Percentiles rank a stretch among this genome's conserved stretches.
Evolutionary conservation across 2,329 filamentous ascomycete species (phyloP).

Genomic region (Cadophora gregata): DNA sequence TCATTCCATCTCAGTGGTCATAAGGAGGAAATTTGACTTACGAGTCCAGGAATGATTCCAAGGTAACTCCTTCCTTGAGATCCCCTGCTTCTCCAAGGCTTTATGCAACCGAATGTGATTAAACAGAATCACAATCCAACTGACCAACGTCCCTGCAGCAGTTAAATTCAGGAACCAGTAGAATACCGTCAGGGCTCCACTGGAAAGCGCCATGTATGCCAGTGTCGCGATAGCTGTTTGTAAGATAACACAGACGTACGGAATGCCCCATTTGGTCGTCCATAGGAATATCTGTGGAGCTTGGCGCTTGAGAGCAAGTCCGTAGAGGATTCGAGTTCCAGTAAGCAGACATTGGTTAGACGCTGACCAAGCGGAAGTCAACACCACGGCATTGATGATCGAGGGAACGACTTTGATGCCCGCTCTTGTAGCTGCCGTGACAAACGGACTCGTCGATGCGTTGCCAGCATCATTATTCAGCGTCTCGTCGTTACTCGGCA

Average conservation of each 20-base stretch:
- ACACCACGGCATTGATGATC: constrained; percentile 78
- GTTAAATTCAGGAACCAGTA: constrained; percentile 69
- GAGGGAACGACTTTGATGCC: constrained; percentile 71
- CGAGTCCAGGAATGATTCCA: constrained; percentile 69
- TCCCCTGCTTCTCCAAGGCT: constrained; percentile 61
- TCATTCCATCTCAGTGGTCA: constrained; percentile 11
- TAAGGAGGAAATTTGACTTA: constrained; percentile 46
- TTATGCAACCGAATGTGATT: constrained; percentile 64
- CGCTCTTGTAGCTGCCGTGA: constrained; percentile 73
- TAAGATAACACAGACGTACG: constrained; percentile 62
- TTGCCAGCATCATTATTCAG: constrained; percentile 54
- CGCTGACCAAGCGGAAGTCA: constrained; percentile 74
- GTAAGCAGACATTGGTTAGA: constrained; percentile 69
- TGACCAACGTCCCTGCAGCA: constrained; percentile 66
- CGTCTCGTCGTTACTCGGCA: constrained; percentile 58
- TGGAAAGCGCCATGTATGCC: constrained; percentile 69
- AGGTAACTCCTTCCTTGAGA: constrained; percentile 57
- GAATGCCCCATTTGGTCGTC: constrained; percentile 61
- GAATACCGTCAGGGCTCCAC: constrained; percentile 65
- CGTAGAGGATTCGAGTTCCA: constrained; percentile 64
- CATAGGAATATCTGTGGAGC: constrained; percentile 58
- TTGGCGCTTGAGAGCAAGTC: constrained; percentile 59
- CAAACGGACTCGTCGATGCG: constrained; percentile 64
- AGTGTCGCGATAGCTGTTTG: constrained; percentile 64
- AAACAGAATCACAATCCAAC: constrained; percentile 64